Evolutionary conservation across 371 early-diverging fungal species (phyloP).

Genomic region (Rhizomucor miehei): DNA sequence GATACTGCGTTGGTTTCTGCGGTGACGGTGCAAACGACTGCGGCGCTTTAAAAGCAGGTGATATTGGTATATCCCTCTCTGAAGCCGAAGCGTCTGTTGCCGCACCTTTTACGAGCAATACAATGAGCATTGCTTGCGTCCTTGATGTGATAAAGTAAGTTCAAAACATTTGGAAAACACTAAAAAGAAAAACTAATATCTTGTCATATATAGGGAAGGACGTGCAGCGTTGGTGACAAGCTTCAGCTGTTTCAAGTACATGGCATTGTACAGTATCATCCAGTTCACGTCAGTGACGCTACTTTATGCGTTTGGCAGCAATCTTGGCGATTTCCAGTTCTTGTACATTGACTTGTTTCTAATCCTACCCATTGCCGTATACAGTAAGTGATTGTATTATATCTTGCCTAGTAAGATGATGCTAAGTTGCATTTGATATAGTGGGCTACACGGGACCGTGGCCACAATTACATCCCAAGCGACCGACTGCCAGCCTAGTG

Average conservation of each 20-base stretch:
- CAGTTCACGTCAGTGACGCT: conserved; percentile 91
- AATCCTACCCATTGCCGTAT: conserved; percentile 89
- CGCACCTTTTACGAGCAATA: conserved; percentile 94
- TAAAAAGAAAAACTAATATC: background rate
- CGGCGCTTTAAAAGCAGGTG: conserved; percentile 97
- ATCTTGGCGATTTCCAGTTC: conserved; percentile 93
- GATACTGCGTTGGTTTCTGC: conserved; percentile 93
- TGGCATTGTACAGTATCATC: conserved; percentile 90
- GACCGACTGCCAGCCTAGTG: conserved; percentile 92
- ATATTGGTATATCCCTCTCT: conserved; percentile 96
- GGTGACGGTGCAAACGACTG: conserved; percentile 99
- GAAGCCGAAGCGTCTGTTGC: conserved; percentile 98
- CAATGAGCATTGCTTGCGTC: conserved; percentile 90
- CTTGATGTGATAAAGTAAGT: conserved; percentile 80
- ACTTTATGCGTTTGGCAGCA: conserved; percentile 81
- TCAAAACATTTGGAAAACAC: background rate
- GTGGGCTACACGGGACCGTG: conserved; percentile 88
- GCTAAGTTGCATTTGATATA: conserved; percentile 6
- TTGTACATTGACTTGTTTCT: conserved; percentile 87
- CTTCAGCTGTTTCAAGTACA: conserved; percentile 97
- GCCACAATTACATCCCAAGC: conserved; percentile 65
- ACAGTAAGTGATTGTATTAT: conserved; percentile 49
- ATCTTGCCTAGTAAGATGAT: background rate
- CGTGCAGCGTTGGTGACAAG: conserved; percentile 97
- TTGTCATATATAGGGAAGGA: conserved; percentile 74